These are phyloP conservation scores for Cladophialophora bantiana DNA, from an alignment of 2,329 filamentous ascomycete species.

Conservation along the genomic window DNA sequence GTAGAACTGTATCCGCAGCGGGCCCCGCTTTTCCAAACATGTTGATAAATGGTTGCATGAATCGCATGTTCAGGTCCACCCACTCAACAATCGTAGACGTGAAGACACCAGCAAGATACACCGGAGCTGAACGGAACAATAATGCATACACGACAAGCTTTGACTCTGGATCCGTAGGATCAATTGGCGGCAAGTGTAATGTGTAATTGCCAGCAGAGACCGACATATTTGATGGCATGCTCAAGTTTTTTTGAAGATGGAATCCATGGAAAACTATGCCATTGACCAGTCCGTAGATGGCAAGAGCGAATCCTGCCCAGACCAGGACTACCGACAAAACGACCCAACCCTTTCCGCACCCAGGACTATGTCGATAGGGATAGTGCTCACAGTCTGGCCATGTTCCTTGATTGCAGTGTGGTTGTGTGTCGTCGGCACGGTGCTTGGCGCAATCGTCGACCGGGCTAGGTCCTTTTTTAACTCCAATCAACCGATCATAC, in stretches of 20 bases:
- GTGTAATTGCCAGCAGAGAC: conserved; percentile 7
- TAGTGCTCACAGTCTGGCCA: conserved; percentile 22
- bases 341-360: conserved; percentile 23
- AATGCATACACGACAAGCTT: conserved; percentile 20
- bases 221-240: conserved; percentile 9
- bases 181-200: conserved; percentile 14
- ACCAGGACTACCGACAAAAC: conserved; percentile 4
- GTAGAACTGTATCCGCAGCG: conserved; percentile 16
- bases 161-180: conserved; percentile 49
- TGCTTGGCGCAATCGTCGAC: conserved; percentile 13
- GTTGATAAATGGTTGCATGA: conserved; percentile 27
- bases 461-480: conserved; percentile 2
- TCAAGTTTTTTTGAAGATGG: conserved; percentile 12
- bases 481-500: conserved; percentile 9
- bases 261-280: conserved; percentile 19
- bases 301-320: background rate
- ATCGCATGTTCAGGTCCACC: conserved; percentile 25
- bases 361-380: conserved; percentile 24
- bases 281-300: conserved; percentile 15
- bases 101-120: conserved; percentile 22
- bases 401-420: conserved; percentile 13
- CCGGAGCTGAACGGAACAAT: conserved; percentile 20
- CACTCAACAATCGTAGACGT: conserved; percentile 15
- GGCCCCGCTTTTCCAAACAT: conserved; percentile 18
- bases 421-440: background rate